A percentile compares a stretch with the other conserved stretches of the same genome.
phyloP scores from a whole-genome alignment of 192 early-diverging fungal species.

The Gigaspora rosea region DNA sequence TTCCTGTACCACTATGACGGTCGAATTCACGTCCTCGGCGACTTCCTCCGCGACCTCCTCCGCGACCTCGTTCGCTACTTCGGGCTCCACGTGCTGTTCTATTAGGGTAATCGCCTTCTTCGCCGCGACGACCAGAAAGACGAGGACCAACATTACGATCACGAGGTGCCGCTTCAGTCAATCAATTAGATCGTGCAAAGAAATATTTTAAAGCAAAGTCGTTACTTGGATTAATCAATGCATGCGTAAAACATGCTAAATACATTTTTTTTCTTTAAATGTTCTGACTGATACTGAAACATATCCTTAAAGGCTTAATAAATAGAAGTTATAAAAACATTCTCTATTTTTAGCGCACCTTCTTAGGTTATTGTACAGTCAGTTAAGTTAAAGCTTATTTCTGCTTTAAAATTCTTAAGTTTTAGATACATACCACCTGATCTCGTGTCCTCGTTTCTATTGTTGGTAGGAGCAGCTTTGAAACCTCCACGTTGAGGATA shows the following conservation, averaged over 20 bases:
- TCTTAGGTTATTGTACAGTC: not conserved
- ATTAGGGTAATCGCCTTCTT: conserved; percentile 47
- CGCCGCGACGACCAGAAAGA: conserved; percentile 33
- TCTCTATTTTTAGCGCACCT: no score
- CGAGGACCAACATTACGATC: conserved; percentile 31
- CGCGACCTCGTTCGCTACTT: conserved; percentile 48
- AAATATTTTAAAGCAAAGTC: no score
- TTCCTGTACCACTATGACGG: conserved; percentile 82
- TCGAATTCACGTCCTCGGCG: conserved; percentile 77
- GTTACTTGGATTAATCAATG: no score
- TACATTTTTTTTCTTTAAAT: no score
- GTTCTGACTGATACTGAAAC: no score
- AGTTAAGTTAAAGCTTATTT: not conserved
- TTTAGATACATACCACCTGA: conserved; percentile 23
- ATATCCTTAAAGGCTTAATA: no score
- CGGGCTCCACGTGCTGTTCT: conserved; percentile 52
- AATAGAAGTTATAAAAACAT: no score
- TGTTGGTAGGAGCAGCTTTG: conserved; percentile 18
- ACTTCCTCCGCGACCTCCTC: conserved; percentile 56
- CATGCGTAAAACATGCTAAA: no score
- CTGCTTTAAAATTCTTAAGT: not conserved
- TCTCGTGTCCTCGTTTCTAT: conserved; percentile 24
- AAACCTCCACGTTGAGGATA: conserved; percentile 35
- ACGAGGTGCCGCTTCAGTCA: conserved; percentile 12
- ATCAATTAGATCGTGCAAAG: not conserved